phyloP scores from a whole-genome alignment of 441 rosid genomes.

The Isatis lusitanica region DNA sequence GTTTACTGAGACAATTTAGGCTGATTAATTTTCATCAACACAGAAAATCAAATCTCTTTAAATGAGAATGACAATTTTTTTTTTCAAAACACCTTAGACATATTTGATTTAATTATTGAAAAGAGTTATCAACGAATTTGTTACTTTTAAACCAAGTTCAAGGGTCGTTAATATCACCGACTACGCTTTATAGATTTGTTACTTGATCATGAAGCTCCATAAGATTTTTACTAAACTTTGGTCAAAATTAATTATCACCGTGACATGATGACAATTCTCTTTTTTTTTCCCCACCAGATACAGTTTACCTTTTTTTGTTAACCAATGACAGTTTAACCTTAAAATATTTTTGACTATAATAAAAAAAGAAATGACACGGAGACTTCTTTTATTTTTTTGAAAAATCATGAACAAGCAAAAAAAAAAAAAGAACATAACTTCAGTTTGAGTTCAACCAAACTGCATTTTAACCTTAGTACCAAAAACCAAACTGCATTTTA shows the following conservation, averaged over 20 bases:
- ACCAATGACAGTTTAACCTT: not conserved
- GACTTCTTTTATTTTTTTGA: not conserved
- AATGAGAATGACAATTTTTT: not conserved
- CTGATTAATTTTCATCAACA: not conserved
- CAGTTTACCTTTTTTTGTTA: not conserved
- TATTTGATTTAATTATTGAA: not conserved
- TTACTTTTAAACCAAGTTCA: slow-evolving; percentile 23
- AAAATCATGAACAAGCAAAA: not conserved
- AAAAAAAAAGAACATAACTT: not conserved
- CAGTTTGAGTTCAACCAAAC: too few species aligned
- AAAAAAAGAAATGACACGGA: not conserved
- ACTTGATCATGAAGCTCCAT: slow-evolving; percentile 33
- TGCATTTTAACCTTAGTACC: too few species aligned
- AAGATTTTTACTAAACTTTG: slow-evolving; percentile 15
- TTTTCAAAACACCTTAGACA: not conserved
- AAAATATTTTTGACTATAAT: too few species aligned
- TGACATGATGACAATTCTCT: slow-evolving; percentile 4
- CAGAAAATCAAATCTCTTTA: not conserved
- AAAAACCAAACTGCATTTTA: too few species aligned
- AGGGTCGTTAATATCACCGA: slow-evolving; percentile 15
- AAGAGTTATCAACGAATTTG: not conserved
- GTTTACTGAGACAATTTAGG: not conserved
- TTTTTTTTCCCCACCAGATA: not conserved
- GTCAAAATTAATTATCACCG: slow-evolving; percentile 31
- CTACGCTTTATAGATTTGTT: slow-evolving; percentile 34